Base-by-base conservation (phyloP, 2,329 filamentous ascomycete genomes). In the Fusarium virguliforme region DNA sequence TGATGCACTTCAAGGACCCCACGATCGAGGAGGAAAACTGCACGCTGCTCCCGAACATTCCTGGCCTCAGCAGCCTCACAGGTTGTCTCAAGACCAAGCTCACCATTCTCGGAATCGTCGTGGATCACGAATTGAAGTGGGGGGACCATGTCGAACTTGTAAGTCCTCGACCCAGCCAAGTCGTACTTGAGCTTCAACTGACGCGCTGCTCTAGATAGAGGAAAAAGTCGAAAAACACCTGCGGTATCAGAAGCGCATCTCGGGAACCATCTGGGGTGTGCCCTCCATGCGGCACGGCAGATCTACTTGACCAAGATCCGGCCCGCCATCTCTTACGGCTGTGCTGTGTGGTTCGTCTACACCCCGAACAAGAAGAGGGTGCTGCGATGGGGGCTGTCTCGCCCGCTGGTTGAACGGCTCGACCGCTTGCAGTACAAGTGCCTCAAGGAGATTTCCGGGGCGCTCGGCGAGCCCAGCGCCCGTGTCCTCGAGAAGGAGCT, bases 271-370 rank as follows among this genome's bases (percentile, higher is more conserved):
- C 22, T 59, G 46, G 55, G 64, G 64, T 8, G n/a, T 56, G 10
- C 22, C 28, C 28, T 40, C 41, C 12, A 32, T 8, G 24, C n/a
- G 6, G 38, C 48, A 26, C 40, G 64, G 18, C 34, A 24, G 26
- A n/a, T 63, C 43, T 67, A 63, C 38, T 4, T 63, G 43, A n/a
- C 37, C 37, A 62, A 67, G 55, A 51, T 67, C 30, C 53, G 40
- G 3, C 54, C 64, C 5, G 50, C 62, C 60, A 62, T 67, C 4
- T 34, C 59, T 1, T 63, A 67, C 30, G 64, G 28, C 28, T 67
- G 60, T 30, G 53, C 8, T 13, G 60, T 43, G 22, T 67, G 64
- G 64, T 63, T 59, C 26, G 22, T 54, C 6, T 32, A 32, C 37
- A 48, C 26, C 18, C 22, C 18, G 2, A 18, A 22, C 26, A 15